Conservation (phyloP, 2,329 filamentous ascomycete genomes). For the Pseudocercospora pini-densiflorae region DNA sequence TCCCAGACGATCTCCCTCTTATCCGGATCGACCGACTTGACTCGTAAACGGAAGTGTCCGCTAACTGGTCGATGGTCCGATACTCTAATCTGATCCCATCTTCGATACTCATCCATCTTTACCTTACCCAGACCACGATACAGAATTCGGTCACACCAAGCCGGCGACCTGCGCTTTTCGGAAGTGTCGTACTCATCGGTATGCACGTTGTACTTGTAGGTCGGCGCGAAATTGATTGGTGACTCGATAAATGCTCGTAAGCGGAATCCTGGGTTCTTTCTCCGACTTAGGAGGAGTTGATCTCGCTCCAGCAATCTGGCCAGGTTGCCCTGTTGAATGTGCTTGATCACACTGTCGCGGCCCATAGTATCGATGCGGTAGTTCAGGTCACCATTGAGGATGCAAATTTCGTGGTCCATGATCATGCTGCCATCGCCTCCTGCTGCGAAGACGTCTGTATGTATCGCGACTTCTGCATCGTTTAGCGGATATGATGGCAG, state of each 20-base stretch:
- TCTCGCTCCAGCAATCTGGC: slow-evolving; percentile 88
- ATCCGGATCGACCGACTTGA: slow-evolving; percentile 79
- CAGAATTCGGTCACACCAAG: slow-evolving; percentile 95
- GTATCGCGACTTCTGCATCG: slow-evolving; percentile 49
- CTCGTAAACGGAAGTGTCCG: slow-evolving; percentile 77
- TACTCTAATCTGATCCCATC: slow-evolving; percentile 81
- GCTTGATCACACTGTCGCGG: slow-evolving; percentile 86
- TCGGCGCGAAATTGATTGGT: slow-evolving; percentile 89
- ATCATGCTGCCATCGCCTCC: slow-evolving; percentile 97
- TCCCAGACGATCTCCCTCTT: slow-evolving; percentile 53
- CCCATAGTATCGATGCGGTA: slow-evolving; percentile 98
- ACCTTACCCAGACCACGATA: slow-evolving; percentile 81
- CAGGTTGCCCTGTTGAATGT: slow-evolving; percentile 80
- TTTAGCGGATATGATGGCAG: slow-evolving; percentile 68
- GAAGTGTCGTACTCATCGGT: slow-evolving; percentile 87
- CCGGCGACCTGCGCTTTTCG: slow-evolving; percentile 91
- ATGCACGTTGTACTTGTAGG: slow-evolving; percentile 98
- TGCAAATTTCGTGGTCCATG: slow-evolving; percentile 95
- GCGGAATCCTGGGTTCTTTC: slow-evolving; percentile 87
- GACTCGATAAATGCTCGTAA: slow-evolving; percentile 89
- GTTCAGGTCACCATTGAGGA: slow-evolving; percentile 94
- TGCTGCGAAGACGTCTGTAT: slow-evolving; percentile 80
- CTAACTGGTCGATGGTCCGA: slow-evolving; percentile 95
- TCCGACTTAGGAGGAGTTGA: slow-evolving; percentile 85
- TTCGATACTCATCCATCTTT: slow-evolving; percentile 82